Conservation (phyloP, 2,329 filamentous ascomycete genomes). For the Colletotrichum sp. region DNA sequence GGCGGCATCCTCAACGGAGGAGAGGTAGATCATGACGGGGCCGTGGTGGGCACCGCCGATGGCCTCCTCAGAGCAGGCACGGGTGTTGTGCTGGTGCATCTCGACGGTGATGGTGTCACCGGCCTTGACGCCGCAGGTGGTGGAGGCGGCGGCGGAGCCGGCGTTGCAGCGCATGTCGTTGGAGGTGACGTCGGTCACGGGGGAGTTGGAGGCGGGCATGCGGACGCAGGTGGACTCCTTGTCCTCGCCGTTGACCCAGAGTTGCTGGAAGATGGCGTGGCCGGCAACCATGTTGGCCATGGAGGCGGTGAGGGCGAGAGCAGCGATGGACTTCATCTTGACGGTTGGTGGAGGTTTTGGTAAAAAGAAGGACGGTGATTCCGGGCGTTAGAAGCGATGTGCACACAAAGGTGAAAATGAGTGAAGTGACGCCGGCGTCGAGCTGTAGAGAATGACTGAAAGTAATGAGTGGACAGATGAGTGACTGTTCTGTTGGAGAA, state of each 20-base stretch:
- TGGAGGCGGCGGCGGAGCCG: constrained; percentile 36
- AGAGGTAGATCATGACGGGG: constrained; percentile 53
- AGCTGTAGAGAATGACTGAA: constrained; percentile 18
- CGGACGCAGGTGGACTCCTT: constrained; percentile 17
- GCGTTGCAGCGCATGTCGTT: constrained; percentile 48
- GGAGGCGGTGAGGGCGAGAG: constrained; percentile 14
- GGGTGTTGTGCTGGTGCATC: constrained; percentile 49
- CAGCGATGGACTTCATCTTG: constrained; percentile 20
- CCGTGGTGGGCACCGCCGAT: constrained; percentile 59
- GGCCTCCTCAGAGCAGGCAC: constrained; percentile 49
- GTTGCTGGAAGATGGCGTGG: constrained; percentile 57
- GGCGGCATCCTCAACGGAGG: constrained; percentile 50
- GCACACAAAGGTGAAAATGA: constrained; percentile 18
- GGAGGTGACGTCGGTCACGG: constrained; percentile 42
- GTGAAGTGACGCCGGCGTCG: constrained; percentile 21
- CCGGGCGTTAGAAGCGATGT: constrained; percentile 11
- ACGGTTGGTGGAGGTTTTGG: neutral
- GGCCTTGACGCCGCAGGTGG: constrained; percentile 28
- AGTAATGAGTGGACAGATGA: constrained; percentile 20
- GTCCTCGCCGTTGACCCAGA: constrained; percentile 46
- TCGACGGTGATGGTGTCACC: constrained; percentile 46
- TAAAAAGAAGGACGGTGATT: constrained; percentile 8
- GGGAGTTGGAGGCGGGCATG: constrained; percentile 39
- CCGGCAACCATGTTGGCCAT: constrained; percentile 27
- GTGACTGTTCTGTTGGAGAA: constrained; percentile 16